Evolutionary conservation across 768 basidiomycete species (phyloP).

Genomic region (Kondoa malvinella): DNA sequence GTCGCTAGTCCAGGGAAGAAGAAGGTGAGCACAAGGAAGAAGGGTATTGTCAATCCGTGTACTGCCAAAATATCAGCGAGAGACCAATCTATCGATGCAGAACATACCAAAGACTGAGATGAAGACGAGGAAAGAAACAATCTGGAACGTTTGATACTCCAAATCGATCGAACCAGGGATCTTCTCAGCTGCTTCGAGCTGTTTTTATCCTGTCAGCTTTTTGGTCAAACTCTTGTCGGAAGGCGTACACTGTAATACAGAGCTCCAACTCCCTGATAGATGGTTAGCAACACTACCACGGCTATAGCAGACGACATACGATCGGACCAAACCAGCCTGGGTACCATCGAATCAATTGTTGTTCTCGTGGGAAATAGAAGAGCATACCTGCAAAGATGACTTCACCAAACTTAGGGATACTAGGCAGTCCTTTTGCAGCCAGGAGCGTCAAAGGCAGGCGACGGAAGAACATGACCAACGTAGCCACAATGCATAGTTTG

Average conservation of each 20-base stretch:
- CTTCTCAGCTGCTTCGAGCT: neutral
- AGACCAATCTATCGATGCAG: neutral
- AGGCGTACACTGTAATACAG: neutral
- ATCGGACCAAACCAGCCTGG: neutral
- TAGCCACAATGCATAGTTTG: neutral
- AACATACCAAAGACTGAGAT: neutral
- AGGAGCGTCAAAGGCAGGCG: neutral
- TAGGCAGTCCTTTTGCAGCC: neutral
- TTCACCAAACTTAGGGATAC: neutral
- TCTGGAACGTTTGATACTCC: neutral
- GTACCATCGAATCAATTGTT: no score
- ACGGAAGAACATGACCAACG: neutral
- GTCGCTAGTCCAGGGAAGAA: neutral
- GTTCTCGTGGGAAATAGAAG: no score
- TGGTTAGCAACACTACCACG: neutral
- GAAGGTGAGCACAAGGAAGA: neutral
- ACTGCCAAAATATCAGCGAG: neutral
- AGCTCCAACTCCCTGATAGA: neutral
- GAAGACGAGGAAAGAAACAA: neutral
- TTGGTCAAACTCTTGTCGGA: neutral
- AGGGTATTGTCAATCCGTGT: neutral
- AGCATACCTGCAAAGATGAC: neutral
- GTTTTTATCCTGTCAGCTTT: neutral
- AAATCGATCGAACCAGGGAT: neutral
- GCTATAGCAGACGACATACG: neutral